These are phyloP conservation scores for Blastocystis sp. DNA, from an alignment of 352 stramenopile species.

Conservation along the genomic window DNA sequence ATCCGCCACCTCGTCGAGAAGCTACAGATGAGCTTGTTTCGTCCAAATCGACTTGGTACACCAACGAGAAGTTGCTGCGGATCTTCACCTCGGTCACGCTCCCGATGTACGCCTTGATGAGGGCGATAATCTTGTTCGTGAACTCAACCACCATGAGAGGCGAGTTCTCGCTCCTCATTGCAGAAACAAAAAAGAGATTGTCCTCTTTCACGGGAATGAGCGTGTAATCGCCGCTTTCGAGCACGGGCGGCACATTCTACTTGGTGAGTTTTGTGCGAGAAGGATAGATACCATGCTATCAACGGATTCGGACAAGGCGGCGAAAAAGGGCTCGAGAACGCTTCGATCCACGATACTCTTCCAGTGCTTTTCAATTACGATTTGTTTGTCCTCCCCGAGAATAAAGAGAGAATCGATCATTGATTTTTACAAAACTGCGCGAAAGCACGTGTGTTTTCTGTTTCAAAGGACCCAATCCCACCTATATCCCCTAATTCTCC, in stretches of 20 bases:
- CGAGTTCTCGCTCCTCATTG: slow-evolving; percentile 6
- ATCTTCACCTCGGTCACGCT: slow-evolving; percentile 40
- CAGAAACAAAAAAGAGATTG: slow-evolving; percentile 30
- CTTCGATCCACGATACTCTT: slow-evolving; percentile 29
- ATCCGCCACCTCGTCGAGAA: slow-evolving; percentile 36
- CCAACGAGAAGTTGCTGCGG: slow-evolving; percentile 28
- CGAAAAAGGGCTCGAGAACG: slow-evolving; percentile 28
- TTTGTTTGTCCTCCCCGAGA: slow-evolving; percentile 51
- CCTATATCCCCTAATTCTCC: no score
- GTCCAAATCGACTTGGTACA: slow-evolving; percentile 2
- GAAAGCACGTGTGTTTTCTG: no score
- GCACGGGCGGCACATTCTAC: slow-evolving; percentile 37
- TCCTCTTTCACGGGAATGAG: slow-evolving; percentile 20
- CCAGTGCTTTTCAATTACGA: slow-evolving; percentile 58
- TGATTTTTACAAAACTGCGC: neutral
- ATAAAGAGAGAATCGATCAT: slow-evolving; percentile 69
- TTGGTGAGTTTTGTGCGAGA: neutral
- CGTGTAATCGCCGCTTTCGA: slow-evolving; percentile 17
- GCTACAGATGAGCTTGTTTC: neutral
- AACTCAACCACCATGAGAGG: slow-evolving; percentile 14
- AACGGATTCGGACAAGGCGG: slow-evolving; percentile 7
- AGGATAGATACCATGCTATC: slow-evolving; percentile 21
- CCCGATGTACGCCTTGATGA: slow-evolving; percentile 27
- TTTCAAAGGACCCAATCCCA: no score
- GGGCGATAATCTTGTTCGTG: neutral